These are phyloP conservation scores for Eleusine indica DNA, from an alignment of 176 grass and related monocot genomes.

Conservation along the genomic window DNA sequence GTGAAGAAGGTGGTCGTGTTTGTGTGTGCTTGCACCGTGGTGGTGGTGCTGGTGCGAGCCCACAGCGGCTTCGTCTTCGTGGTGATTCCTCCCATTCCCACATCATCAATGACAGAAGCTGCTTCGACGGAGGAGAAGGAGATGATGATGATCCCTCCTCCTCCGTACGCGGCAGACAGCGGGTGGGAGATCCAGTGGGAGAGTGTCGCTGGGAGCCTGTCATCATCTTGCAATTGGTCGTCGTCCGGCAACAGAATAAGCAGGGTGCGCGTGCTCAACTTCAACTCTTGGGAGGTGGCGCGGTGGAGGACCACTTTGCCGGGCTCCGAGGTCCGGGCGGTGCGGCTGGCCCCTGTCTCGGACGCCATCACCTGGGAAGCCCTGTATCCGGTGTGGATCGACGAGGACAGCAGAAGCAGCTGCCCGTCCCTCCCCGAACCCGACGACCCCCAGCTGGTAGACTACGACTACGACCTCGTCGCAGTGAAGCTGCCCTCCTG, in stretches of 20 bases:
- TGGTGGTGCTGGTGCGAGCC: slow-evolving; percentile 5
- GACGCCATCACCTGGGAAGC: slow-evolving; percentile 55
- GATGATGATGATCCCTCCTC: no score
- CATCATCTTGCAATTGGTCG: not conserved
- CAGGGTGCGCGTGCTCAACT: slow-evolving; percentile 68
- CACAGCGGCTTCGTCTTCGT: slow-evolving; percentile 13
- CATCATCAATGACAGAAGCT: no score
- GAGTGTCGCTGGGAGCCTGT: slow-evolving; percentile 33
- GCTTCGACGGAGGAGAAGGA: no score
- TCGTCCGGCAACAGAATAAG: not conserved
- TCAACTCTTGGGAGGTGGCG: slow-evolving; percentile 53
- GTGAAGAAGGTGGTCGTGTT: not conserved
- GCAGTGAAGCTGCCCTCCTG: slow-evolving; percentile 70
- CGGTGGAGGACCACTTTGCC: slow-evolving; percentile 42
- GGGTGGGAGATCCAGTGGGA: slow-evolving; percentile 50
- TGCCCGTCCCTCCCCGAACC: slow-evolving; percentile 67
- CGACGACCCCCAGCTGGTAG: not conserved
- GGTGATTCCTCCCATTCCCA: not conserved
- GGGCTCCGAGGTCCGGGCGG: slow-evolving; percentile 18
- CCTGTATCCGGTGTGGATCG: slow-evolving; percentile 75
- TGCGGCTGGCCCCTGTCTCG: slow-evolving; percentile 46
- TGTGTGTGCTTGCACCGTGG: not conserved
- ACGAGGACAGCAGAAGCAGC: slow-evolving; percentile 50
- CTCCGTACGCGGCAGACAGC: slow-evolving; percentile 19
- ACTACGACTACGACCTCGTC: slow-evolving; percentile 43